Evolutionary conservation across 768 basidiomycete genomes (phyloP).

Genomic region (Pholiota microspora): DNA sequence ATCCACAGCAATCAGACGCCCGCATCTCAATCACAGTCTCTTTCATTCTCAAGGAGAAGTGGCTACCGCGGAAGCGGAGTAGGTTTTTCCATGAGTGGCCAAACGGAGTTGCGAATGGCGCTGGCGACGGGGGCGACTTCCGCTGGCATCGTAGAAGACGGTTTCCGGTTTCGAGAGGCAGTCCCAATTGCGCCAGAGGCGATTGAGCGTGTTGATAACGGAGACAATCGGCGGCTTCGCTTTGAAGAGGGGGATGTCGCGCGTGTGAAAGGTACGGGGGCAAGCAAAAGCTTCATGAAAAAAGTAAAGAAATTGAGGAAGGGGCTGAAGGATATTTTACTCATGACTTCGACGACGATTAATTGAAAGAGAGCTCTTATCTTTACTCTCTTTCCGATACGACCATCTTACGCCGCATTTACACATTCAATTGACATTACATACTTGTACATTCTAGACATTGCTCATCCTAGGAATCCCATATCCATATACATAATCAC

Average conservation of each 20-base stretch:
- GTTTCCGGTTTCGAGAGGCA: constrained; percentile 14
- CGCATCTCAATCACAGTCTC: neutral
- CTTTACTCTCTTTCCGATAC: neutral
- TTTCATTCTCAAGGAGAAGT: neutral
- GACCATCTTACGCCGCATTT: neutral
- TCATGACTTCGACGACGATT: constrained; percentile 10
- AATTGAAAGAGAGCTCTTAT: neutral
- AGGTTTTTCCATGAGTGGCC: constrained; percentile 59
- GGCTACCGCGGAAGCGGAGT: constrained; percentile 17
- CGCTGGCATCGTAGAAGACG: constrained; percentile 7
- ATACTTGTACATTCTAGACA: neutral
- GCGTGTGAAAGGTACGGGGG: neutral
- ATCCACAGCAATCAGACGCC: neutral
- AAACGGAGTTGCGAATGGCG: constrained; percentile 60
- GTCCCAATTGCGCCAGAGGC: neutral
- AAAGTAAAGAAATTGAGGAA: constrained; percentile 29
- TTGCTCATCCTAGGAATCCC: too few species aligned
- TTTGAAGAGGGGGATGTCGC: neutral
- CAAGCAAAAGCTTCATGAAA: constrained; percentile 19
- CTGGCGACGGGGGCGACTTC: constrained; percentile 19
- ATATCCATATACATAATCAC: neutral
- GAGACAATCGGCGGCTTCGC: neutral
- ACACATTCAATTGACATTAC: neutral
- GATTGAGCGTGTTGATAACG: neutral
- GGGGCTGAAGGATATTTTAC: constrained; percentile 32